Base-by-base conservation (phyloP, 331 rosid species). In the Quercus tomentella region DNA sequence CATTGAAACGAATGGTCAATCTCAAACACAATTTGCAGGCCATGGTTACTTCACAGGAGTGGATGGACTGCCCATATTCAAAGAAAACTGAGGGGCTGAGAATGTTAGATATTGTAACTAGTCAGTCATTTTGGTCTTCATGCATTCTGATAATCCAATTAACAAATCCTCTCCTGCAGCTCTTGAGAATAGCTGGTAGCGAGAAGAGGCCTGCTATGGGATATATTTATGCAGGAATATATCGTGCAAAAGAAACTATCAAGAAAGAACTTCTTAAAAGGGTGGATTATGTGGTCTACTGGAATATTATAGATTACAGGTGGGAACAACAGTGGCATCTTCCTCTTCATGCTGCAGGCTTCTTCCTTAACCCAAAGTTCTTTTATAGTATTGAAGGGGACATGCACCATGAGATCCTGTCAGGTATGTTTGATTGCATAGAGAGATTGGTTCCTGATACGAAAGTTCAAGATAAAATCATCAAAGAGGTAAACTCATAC, bases 161-260 rank as follows among this genome's bases (percentile, higher is more conserved):
- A 80, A 92, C 97, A 74, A 71, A 63, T 83, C 94, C 97, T 81
- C 92, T 94, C 58, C 85, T 94, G 85, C 89, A 86, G 56, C 81
- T 88, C 86, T 79, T 89, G 87, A 86, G 91, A 81, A 89, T 88
- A 82, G 85, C 81, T 76, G 70, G 86, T 63, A 89, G 88, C 78
- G 92, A 89, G 88, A 92, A 82, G 90, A 87, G 89, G 82, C 97
- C 98, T 67, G 97, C 91, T 56, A 88, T 94, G 92, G 97, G 97
- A 72, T 94, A 89, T 37, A 58, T 90, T 79, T 91, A 84, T 62
- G 98, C 94, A 63, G 98, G 93, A 82, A 88, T 94, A 81, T 94
- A 92, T 82, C 81, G 88, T 51, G 92, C 90, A 62, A 94, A 94
- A 72, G 97, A 92, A 87, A 85, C 91, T 55, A 94, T 94, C 80